These are phyloP conservation scores for Casuarina cunninghamiana DNA, from an alignment of 306 rosid species.

Conservation along the genomic window DNA sequence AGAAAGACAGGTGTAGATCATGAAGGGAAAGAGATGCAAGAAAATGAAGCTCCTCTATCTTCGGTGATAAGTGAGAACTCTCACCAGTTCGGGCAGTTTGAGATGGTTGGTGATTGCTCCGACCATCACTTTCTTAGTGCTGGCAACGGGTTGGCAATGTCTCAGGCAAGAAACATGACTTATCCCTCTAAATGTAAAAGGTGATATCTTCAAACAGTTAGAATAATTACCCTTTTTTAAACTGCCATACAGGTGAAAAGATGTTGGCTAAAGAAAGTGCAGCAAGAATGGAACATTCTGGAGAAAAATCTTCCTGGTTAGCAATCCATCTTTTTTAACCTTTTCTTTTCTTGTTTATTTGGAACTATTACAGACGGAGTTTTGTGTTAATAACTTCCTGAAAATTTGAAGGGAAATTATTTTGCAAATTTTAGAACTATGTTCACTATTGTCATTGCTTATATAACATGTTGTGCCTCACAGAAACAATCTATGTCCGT, in stretches of 20 bases:
- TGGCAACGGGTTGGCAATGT: constrained; percentile 47
- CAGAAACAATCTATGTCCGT: constrained; percentile 86
- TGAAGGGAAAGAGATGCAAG: constrained; percentile 29
- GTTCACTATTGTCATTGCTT: not conserved
- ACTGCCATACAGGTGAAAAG: constrained; percentile 52
- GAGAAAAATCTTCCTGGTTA: constrained; percentile 87
- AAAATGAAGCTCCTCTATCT: constrained; percentile 32
- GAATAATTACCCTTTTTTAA: constrained; percentile 26
- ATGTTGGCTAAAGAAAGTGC: constrained; percentile 85
- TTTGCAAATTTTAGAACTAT: constrained; percentile 2
- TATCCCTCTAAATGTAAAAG: constrained; percentile 8
- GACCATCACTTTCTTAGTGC: constrained; percentile 75
- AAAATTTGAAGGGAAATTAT: constrained; percentile 7
- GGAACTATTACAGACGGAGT: not conserved
- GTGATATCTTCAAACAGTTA: constrained; percentile 4
- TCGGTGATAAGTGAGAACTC: constrained; percentile 35
- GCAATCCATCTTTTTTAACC: constrained; percentile 25
- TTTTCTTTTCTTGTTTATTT: constrained; percentile 13
- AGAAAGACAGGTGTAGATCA: constrained; percentile 33
- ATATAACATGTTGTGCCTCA: constrained; percentile 13
- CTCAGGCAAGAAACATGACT: constrained; percentile 64
- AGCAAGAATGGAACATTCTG: constrained; percentile 88
- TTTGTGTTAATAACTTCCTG: not conserved
- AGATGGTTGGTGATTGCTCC: constrained; percentile 59
- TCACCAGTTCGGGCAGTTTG: constrained; percentile 63